These are phyloP conservation scores for Schizochytrium sp. DNA, from an alignment of 108 stramenopile genomes.

Conservation along the genomic window DNA sequence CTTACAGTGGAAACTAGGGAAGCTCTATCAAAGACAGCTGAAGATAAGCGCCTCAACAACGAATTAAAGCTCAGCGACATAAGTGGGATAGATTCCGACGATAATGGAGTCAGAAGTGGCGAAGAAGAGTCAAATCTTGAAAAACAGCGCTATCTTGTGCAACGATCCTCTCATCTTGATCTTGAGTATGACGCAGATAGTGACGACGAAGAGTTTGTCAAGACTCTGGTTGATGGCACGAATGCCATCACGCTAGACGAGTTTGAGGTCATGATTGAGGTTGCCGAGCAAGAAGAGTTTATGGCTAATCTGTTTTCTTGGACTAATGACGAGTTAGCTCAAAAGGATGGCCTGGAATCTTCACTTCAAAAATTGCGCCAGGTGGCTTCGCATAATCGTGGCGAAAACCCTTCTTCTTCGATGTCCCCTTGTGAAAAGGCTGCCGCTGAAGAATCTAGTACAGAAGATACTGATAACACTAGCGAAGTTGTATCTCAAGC, in stretches of 20 bases:
- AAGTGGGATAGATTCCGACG: not conserved
- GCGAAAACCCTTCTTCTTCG: not conserved
- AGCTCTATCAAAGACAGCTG: too few species aligned
- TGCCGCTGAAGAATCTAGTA: not conserved
- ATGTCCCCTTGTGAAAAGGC: not conserved
- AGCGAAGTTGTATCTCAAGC: not conserved
- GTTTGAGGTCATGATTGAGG: slow-evolving; percentile 53
- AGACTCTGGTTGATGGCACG: not conserved
- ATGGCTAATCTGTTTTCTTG: not conserved
- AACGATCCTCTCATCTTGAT: not conserved
- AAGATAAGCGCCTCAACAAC: not conserved
- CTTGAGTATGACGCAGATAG: slow-evolving; percentile 56
- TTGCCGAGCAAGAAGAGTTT: slow-evolving; percentile 26
- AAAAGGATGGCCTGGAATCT: not conserved
- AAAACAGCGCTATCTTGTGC: not conserved
- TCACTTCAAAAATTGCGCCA: not conserved
- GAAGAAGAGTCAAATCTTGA: not conserved
- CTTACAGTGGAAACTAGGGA: too few species aligned
- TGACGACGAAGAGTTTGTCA: slow-evolving; percentile 35
- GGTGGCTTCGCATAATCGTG: not conserved
- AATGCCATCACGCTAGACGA: not conserved
- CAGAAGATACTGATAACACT: not conserved
- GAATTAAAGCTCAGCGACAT: not conserved
- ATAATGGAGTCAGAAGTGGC: not conserved
- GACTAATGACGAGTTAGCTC: not conserved